Evolutionary conservation across 371 early-diverging fungal genomes (phyloP), one percentile per base, ranked within the genome.

Genomic region (Lichtheimia ramosa): DNA sequence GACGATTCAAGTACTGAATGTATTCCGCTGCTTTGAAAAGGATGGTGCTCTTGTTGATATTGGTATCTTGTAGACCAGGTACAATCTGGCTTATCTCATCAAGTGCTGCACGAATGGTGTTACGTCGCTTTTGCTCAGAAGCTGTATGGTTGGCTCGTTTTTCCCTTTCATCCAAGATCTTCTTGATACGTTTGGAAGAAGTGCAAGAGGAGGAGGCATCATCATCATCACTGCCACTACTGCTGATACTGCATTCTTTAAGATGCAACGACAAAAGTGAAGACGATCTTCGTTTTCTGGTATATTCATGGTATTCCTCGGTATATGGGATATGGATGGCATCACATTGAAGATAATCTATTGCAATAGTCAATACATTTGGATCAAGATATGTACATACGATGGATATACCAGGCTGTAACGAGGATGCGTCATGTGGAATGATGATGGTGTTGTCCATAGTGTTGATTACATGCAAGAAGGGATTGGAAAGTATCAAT

Each of bases 281-380:
- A 14, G 46, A 46, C 7, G 18, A 21, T 46, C 46, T n/a, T 7
- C 46, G 46, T 46, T 46, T 46, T 10, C 10, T 46, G 46, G n/a
- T 10, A 46, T 46, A 8, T 10, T n/a, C 46, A 46, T 46, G 18
- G 46, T 46, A n/a, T 18, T 46, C 46, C 5, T 46, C 46, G 46
- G 46, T 46, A 46, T 46, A 46, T 13, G 46, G 46, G n/a, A 46
- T 46, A 18, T 46, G 46, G 21, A 46, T 46, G 16, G 46, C 46
- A 46, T 46, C 46, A 21, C 46, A 46, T 46, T n/a, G 46, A 16
- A 18, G 46, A 46, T 53, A 25, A 15, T 18, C 24, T 50, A 15
- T 6, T 21, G 14, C 21, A 24, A 15, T 3, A 3, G 24, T 21
- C 7, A 18, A 14, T 50, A 8, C 25, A 5, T 14, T 10, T 50